Evolutionary conservation across 1,139 yeast genomes (phyloP).

Genomic region (Sugiyamaella japonica): DNA sequence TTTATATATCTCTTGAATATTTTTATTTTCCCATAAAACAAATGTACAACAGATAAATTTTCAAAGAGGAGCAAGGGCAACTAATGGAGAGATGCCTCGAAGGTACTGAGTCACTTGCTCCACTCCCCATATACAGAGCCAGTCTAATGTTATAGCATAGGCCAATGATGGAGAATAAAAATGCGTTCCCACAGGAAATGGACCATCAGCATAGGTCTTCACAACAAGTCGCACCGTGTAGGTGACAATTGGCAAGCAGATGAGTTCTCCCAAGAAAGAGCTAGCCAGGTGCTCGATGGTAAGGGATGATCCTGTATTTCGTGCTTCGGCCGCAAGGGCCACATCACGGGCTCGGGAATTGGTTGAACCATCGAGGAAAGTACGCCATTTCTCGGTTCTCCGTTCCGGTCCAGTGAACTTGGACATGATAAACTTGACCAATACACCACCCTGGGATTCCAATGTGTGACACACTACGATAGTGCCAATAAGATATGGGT

Average conservation of each 20-base stretch:
- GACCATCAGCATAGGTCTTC: background rate
- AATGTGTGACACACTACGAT: background rate
- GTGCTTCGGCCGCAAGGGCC: background rate
- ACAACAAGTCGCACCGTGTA: conserved; percentile 8
- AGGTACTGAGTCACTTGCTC: conserved; percentile 2
- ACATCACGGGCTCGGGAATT: background rate
- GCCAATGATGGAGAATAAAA: background rate
- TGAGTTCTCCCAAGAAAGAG: conserved; percentile 6
- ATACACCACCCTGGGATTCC: background rate
- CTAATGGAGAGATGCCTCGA: background rate
- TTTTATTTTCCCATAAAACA: too few species aligned
- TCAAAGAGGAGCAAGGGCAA: background rate
- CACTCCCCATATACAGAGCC: conserved; percentile 15
- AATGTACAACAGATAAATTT: too few species aligned
- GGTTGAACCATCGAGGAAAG: background rate
- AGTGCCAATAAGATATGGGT: background rate
- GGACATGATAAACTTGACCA: background rate
- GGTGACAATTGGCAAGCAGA: conserved; percentile 10
- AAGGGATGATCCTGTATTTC: background rate
- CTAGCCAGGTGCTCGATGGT: background rate
- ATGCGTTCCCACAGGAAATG: background rate
- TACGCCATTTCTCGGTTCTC: background rate
- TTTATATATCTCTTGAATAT: too few species aligned
- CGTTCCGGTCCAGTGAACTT: background rate
- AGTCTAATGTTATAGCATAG: conserved; percentile 11